phyloP scores from a whole-genome alignment of 441 rosid species.

The Brassica hybrid region DNA sequence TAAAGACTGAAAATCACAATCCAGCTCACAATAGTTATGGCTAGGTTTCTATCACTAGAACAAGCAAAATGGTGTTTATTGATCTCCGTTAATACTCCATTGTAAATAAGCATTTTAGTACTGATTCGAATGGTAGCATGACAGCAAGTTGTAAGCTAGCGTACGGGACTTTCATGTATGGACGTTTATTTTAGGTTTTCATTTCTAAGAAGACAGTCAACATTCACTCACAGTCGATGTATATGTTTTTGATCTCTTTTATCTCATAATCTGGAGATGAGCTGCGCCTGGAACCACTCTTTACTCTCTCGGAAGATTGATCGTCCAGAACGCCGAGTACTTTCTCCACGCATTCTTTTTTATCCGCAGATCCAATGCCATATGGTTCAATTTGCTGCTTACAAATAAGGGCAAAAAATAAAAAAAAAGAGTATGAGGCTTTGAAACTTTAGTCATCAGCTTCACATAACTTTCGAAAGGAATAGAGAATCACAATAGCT shows the following conservation, averaged over 20 bases:
- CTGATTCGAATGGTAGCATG: background rate
- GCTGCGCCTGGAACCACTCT: slow-evolving; percentile 50
- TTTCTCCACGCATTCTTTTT: slow-evolving; percentile 49
- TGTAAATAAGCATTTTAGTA: background rate
- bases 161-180: background rate
- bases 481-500: slow-evolving; percentile 19
- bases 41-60: slow-evolving; percentile 21
- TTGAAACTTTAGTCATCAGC: slow-evolving; percentile 13
- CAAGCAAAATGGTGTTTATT: background rate
- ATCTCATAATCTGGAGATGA: slow-evolving; percentile 71
- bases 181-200: background rate
- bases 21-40: background rate
- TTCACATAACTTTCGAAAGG: slow-evolving; percentile 10
- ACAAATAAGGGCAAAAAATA: background rate
- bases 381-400: slow-evolving; percentile 78
- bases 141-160: slow-evolving; percentile 8
- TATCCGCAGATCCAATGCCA: slow-evolving; percentile 51
- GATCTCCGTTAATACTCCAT: background rate
- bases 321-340: slow-evolving; percentile 47
- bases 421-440: slow-evolving; percentile 16
- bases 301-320: slow-evolving; percentile 49
- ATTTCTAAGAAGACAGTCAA: slow-evolving; percentile 3
- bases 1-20: slow-evolving; percentile 2
- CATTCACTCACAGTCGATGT: slow-evolving; percentile 81
- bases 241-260: slow-evolving; percentile 89